Percentiles rank a stretch among this genome's conserved stretches.
These are phyloP conservation scores for Firmiana major DNA, from an alignment of 345 rosid genomes.

Conservation along the genomic window DNA sequence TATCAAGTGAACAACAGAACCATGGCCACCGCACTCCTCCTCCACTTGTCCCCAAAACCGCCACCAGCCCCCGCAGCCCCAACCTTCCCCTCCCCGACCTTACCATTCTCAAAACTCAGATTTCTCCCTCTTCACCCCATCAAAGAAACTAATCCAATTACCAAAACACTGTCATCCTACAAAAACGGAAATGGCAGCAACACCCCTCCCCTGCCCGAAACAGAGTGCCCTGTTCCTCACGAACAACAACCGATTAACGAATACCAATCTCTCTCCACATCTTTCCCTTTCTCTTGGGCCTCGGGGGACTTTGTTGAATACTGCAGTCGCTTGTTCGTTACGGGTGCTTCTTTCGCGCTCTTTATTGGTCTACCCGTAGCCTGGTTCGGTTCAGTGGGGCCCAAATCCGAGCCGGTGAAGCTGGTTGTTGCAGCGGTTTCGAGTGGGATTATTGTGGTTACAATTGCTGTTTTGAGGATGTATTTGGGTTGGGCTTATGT, in stretches of 20 bases:
- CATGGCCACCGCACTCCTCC: constrained; percentile 27
- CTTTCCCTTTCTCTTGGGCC: constrained; percentile 89
- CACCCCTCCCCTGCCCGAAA: constrained; percentile 51
- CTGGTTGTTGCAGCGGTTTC: constrained; percentile 53
- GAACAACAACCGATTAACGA: constrained; percentile 90
- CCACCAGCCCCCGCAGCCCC: constrained; percentile 15
- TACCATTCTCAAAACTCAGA: neutral
- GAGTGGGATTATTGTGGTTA: constrained; percentile 74
- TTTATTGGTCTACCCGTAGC: constrained; percentile 75
- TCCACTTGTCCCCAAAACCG: constrained; percentile 18
- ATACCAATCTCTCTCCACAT: constrained; percentile 69
- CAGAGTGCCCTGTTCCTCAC: constrained; percentile 79
- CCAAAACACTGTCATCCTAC: constrained; percentile 27
- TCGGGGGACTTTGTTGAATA: constrained; percentile 52
- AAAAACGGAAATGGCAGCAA: constrained; percentile 51
- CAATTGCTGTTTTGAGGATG: constrained; percentile 90
- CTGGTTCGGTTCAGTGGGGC: constrained; percentile 73
- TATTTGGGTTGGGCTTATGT: constrained; percentile 98
- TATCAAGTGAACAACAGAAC: neutral
- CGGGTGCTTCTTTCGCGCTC: constrained; percentile 70
- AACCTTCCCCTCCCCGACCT: constrained; percentile 16
- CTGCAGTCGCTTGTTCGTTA: constrained; percentile 55
- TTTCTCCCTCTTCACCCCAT: constrained; percentile 18
- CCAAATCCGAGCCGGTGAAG: constrained; percentile 61
- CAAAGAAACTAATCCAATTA: neutral